A percentile compares a stretch with the other conserved stretches of the same genome.
phyloP scores from a whole-genome alignment of 495 filamentous ascomycete species.

The Bombardia bombarda region DNA sequence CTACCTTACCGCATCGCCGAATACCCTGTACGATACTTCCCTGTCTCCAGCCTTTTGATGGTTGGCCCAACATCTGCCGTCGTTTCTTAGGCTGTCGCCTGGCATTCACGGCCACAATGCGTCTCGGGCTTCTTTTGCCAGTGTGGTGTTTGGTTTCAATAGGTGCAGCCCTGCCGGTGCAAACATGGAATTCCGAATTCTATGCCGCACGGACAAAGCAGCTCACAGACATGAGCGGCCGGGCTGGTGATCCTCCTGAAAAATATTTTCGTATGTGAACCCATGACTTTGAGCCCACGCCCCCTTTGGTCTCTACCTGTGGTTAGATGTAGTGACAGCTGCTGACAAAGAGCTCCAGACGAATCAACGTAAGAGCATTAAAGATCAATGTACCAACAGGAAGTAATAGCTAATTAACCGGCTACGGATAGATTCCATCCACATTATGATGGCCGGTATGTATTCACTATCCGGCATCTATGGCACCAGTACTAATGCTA shows the following conservation, averaged over 20 bases:
- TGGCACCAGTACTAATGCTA: not conserved
- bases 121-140: not conserved
- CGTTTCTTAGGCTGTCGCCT: not conserved
- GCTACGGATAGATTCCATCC: conserved; percentile 42
- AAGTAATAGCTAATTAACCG: not conserved
- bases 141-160: not conserved
- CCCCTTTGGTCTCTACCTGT: too few species aligned
- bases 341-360: conserved; percentile 24
- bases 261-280: conserved; percentile 54
- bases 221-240: conserved; percentile 38
- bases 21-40: too few species aligned
- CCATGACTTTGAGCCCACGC: too few species aligned
- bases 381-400: not conserved
- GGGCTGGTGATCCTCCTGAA: conserved; percentile 33
- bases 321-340: not conserved
- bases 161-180: conserved; percentile 5
- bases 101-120: not conserved
- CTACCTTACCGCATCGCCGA: too few species aligned
- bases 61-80: not conserved
- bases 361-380: conserved; percentile 44
- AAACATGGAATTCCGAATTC: conserved; percentile 24
- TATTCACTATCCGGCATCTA: not conserved
- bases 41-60: not conserved
- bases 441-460: conserved; percentile 55
- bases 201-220: conserved; percentile 15